These are phyloP conservation scores for Brassica napus DNA, from an alignment of 345 rosid species.

Conservation along the genomic window Da-Ae NC_063442.1:38344501-38345000, in stretches of 20 bases:
- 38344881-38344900: background rate
- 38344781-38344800: slow-evolving; percentile 22
- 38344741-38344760: slow-evolving; percentile 30
- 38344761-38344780: slow-evolving; percentile 19
- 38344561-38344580: slow-evolving; percentile 73
- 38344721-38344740: slow-evolving; percentile 17
- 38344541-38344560: slow-evolving; percentile 71
- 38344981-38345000: too few species aligned
- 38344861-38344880: background rate
- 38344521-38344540: slow-evolving; percentile 76
- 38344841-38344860: background rate
- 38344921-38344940: too few species aligned
- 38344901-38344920: background rate
- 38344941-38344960: too few species aligned
- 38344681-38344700: slow-evolving; percentile 32
- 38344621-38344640: slow-evolving; percentile 71
- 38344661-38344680: slow-evolving; percentile 25
- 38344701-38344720: slow-evolving; percentile 38
- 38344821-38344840: slow-evolving; percentile 8
- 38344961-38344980: too few species aligned
- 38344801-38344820: slow-evolving; percentile 33
- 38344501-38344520: slow-evolving; percentile 71
- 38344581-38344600: slow-evolving; percentile 85
- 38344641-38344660: slow-evolving; percentile 23
- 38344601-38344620: slow-evolving; percentile 83